Evolutionary conservation across 2,329 filamentous ascomycete species (phyloP).

Genomic region (Fusarium citri): DNA sequence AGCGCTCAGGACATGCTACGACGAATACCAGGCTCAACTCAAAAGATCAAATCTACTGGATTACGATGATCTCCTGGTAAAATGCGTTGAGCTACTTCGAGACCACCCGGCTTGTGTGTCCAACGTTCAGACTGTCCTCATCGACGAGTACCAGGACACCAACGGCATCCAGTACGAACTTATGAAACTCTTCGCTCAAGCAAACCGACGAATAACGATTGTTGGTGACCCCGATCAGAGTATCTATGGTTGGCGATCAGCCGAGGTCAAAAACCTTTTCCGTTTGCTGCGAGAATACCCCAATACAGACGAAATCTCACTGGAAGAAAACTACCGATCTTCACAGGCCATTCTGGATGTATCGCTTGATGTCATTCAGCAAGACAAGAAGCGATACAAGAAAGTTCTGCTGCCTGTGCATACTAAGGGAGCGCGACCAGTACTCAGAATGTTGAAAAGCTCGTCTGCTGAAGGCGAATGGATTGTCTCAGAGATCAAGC

Average conservation of each 20-base stretch:
- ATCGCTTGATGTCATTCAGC: slow-evolving; percentile 88
- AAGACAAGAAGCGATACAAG: slow-evolving; percentile 82
- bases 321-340: slow-evolving; percentile 96
- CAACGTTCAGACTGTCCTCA: slow-evolving; percentile 90
- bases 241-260: slow-evolving; percentile 95
- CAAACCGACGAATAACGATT: slow-evolving; percentile 82
- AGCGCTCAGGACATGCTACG: slow-evolving; percentile 75
- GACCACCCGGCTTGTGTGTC: slow-evolving; percentile 82
- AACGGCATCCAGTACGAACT: slow-evolving; percentile 95
- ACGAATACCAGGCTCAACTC: slow-evolving; percentile 82
- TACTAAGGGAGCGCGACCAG: slow-evolving; percentile 80
- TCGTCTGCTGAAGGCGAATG: slow-evolving; percentile 83
- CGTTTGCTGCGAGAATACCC: slow-evolving; percentile 82
- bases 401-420: slow-evolving; percentile 86
- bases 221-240: slow-evolving; percentile 98
- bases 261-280: slow-evolving; percentile 88
- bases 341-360: slow-evolving; percentile 84
- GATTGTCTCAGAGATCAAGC: slow-evolving; percentile 86
- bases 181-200: slow-evolving; percentile 86
- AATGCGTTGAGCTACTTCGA: slow-evolving; percentile 82
- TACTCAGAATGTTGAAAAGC: slow-evolving; percentile 79
- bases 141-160: slow-evolving; percentile 98
- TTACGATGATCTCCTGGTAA: slow-evolving; percentile 91
- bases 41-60: slow-evolving; percentile 84
- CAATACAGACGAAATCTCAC: slow-evolving; percentile 81